These are phyloP conservation scores for Ammopiptanthus mongolicus DNA, from an alignment of 306 rosid species.

Conservation along the genomic window DNA sequence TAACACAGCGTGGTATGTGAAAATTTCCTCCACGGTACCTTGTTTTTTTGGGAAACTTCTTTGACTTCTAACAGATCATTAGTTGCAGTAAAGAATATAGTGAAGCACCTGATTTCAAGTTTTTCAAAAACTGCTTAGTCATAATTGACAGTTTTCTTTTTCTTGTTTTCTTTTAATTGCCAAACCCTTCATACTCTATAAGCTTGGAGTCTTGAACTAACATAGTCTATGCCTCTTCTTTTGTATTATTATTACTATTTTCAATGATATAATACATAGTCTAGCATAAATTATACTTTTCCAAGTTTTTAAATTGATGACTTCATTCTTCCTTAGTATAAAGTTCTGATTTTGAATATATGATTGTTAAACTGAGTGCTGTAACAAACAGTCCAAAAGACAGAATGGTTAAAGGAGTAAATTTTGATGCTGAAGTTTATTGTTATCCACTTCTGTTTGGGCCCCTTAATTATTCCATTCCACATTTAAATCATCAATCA, in stretches of 20 bases:
- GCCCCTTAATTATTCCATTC: background rate
- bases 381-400: background rate
- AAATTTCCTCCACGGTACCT: constrained; percentile 1
- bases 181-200: background rate
- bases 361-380: background rate
- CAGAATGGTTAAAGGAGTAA: background rate
- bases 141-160: background rate
- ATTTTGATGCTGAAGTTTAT: background rate
- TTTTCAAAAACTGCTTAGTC: background rate
- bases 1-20: constrained; percentile 76
- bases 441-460: background rate
- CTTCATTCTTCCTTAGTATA: background rate
- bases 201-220: background rate
- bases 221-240: background rate
- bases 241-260: background rate
- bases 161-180: background rate
- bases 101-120: background rate
- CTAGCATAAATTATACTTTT: background rate
- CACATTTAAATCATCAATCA: constrained; percentile 1
- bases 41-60: background rate
- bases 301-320: background rate
- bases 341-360: background rate
- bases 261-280: background rate
- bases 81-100: background rate
- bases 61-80: background rate